A percentile compares a stretch with the other conserved stretches of the same genome.
phyloP scores from a whole-genome alignment of 306 rosid species.

The Malus fusca region DNA sequence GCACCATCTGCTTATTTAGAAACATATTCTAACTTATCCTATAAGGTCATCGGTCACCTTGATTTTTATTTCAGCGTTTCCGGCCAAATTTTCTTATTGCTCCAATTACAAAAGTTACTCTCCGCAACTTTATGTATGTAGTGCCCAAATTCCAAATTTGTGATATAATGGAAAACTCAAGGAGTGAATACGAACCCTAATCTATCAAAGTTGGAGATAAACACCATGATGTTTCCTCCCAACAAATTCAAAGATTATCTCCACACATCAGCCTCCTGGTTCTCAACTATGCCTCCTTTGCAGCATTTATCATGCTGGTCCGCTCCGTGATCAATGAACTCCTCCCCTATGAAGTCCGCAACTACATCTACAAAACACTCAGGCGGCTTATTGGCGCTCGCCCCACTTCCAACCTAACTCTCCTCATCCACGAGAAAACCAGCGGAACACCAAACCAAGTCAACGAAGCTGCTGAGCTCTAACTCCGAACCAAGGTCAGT shows the following conservation, averaged over 20 bases:
- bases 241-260: background rate
- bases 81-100: too few relatives aligned
- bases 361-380: background rate
- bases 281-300: background rate
- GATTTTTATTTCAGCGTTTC: too few relatives aligned
- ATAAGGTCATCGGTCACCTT: too few relatives aligned
- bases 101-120: too few relatives aligned
- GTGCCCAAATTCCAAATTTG: too few relatives aligned
- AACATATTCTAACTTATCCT: background rate
- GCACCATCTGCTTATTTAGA: background rate
- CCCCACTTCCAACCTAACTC: background rate
- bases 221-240: background rate
- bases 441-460: background rate
- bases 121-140: too few relatives aligned
- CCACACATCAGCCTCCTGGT: background rate
- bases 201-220: too few relatives aligned
- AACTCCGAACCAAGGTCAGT: background rate
- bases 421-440: background rate
- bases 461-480: background rate
- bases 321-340: background rate
- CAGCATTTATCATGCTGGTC: background rate
- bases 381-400: background rate
- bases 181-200: too few relatives aligned
- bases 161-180: too few relatives aligned
- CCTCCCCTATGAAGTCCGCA: background rate